Percentiles rank a stretch among this genome's conserved stretches.
phyloP scores from a whole-genome alignment of 2,329 filamentous ascomycete genomes.

The Verticillium zaregamsianum region DNA sequence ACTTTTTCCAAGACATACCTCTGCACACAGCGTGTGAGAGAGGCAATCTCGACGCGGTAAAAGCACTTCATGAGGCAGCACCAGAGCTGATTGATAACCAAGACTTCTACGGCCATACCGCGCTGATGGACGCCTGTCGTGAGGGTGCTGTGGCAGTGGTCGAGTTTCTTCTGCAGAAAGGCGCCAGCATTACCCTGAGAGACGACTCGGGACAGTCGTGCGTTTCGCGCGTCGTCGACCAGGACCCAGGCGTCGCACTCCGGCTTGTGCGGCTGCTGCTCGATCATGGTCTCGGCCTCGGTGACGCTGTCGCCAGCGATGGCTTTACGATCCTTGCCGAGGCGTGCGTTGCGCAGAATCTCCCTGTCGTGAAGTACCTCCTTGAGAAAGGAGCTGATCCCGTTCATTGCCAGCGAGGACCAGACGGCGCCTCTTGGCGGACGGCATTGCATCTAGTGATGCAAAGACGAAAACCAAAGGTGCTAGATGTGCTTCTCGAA shows the following conservation, averaged over 20 bases:
- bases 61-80: constrained; percentile 12
- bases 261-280: constrained; percentile 13
- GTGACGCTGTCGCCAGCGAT: constrained; percentile 7
- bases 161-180: constrained; percentile 14
- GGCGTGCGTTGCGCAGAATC: constrained; percentile 10
- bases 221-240: constrained; percentile 7
- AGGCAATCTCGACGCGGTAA: constrained; percentile 10
- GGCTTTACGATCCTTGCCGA: constrained; percentile 14
- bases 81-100: constrained; percentile 14
- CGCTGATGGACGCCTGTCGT: constrained; percentile 13
- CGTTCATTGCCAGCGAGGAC: constrained; percentile 8
- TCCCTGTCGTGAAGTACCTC: constrained; percentile 14
- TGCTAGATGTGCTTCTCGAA: constrained; percentile 13
- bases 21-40: constrained; percentile 13
- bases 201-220: constrained; percentile 8
- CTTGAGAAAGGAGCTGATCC: constrained; percentile 17
- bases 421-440: constrained; percentile 9
- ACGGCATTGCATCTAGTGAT: constrained; percentile 11
- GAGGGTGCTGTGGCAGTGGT: constrained; percentile 8
- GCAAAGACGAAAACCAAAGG: neutral
- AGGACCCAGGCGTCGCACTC: constrained; percentile 1
- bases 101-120: constrained; percentile 8
- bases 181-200: constrained; percentile 11
- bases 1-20: constrained; percentile 12
- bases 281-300: constrained; percentile 14